Conservation (phyloP, 2,329 filamentous ascomycete genomes). For the Scytalidium sp. region DNA sequence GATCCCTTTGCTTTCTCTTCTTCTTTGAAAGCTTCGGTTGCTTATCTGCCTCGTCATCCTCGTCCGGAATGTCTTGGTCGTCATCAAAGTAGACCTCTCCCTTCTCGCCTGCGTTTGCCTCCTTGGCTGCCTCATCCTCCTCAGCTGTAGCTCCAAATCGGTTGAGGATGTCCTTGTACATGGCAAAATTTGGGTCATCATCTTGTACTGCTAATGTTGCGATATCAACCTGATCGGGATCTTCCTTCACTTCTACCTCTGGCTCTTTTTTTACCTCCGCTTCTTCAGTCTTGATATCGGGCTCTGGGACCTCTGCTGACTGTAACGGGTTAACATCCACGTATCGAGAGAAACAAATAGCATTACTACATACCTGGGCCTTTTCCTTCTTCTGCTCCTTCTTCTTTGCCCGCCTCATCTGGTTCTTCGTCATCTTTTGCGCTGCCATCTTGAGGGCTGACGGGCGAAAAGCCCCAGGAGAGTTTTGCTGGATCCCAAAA, state of each 20-base stretch:
- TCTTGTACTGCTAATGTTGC: constrained; percentile 49
- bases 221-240: constrained; percentile 42
- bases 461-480: constrained; percentile 15
- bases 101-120: constrained; percentile 69
- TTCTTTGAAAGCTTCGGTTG: constrained; percentile 84
- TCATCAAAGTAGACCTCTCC: constrained; percentile 82
- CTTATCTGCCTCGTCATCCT: constrained; percentile 67
- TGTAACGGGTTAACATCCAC: constrained; percentile 5
- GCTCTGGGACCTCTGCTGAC: constrained; percentile 21
- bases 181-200: constrained; percentile 75
- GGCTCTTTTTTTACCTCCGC: constrained; percentile 31
- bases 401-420: constrained; percentile 88
- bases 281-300: constrained; percentile 27
- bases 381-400: constrained; percentile 77
- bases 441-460: constrained; percentile 48
- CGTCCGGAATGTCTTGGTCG: constrained; percentile 81
- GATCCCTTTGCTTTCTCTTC: constrained; percentile 87
- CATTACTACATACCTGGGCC: constrained; percentile 44
- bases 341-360: not conserved
- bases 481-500: not conserved
- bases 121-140: constrained; percentile 61
- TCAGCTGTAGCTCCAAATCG: constrained; percentile 69
- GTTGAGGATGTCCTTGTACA: constrained; percentile 79
- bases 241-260: constrained; percentile 29
- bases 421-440: constrained; percentile 86